Evolutionary conservation across 2,329 filamentous ascomycete species (phyloP), one percentile per base, ranked within the genome.

Genomic region (Claviceps sp.): DNA sequence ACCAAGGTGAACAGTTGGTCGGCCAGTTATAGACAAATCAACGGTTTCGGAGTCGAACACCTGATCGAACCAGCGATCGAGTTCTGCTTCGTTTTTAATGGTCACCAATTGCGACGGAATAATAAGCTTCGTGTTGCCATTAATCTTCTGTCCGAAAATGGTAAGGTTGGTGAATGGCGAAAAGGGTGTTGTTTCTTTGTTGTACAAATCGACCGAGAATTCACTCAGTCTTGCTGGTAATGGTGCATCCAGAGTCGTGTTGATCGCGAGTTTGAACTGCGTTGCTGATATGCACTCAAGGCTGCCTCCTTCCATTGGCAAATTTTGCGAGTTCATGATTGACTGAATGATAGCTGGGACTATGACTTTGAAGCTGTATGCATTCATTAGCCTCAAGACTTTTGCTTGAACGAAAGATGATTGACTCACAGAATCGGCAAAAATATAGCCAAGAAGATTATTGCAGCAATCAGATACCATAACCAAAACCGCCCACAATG

Each of bases 331-430:
- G 30, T 70, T 64, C 52, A 76, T 66, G 20, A 75, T 70, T 30
- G 61, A 58, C 54, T 73, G 71, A 1, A 72, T 67, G 37, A 75
- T 68, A n/a, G 67, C 67, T 1, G 73, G 73, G 30, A 76, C 65
- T 7, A 71, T 69, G 18, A 73, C 65, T 20, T 67, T 61, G 61
- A 76, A 76, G 34, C 73, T 75, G 38, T 26, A 34, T 16, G 9
- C 6, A 11, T 37, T 9, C 4, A n/a, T 50, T 2, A 24, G 47
- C 37, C n/a, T 34, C 24, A 34, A n/a, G 37, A 26, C 40, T 11
- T 4, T 34, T 22, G 18, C 18, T 11, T 0, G 1, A 34, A 37
- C 18, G 11, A 38, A 20, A 8, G 4, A n/a, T 2, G 5, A 1
- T 20, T 18, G 0, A 66, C 71, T 63, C 62, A 75, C 72, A 74